A percentile compares a stretch with the other conserved stretches of the same genome.
Conservation (phyloP, 2,329 filamentous ascomycete genomes). For the Purpureocillium lavendulum region DNA sequence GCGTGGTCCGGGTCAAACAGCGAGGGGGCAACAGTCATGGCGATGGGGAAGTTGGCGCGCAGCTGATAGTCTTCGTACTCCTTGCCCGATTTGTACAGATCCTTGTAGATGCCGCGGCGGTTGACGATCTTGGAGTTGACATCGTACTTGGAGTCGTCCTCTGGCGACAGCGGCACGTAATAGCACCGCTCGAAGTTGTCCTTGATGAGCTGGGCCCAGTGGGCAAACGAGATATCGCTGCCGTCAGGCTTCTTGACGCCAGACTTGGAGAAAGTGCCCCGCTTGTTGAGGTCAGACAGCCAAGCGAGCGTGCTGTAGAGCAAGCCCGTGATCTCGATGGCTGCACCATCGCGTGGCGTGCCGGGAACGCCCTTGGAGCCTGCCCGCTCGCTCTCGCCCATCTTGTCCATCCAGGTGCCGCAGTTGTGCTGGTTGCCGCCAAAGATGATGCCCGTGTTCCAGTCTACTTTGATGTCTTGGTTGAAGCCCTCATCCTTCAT, state of each 20-base stretch:
- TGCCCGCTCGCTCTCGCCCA: conserved; percentile 93
- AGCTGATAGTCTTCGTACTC: conserved; percentile 98
- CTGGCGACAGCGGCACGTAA: conserved; percentile 64
- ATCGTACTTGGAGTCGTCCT: conserved; percentile 69
- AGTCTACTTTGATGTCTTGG: conserved; percentile 84
- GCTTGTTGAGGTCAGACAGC: conserved; percentile 58
- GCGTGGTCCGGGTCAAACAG: conserved; percentile 77
- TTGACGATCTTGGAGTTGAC: conserved; percentile 75
- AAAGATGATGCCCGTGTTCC: conserved; percentile 81
- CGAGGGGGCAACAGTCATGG: conserved; percentile 87
- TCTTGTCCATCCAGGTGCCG: conserved; percentile 99
- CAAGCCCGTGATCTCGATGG: conserved; percentile 89
- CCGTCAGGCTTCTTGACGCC: conserved; percentile 62
- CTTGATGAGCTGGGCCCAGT: conserved; percentile 77
- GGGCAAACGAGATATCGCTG: conserved; percentile 55
- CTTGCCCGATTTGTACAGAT: conserved; percentile 87
- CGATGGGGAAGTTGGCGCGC: conserved; percentile 86
- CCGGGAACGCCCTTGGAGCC: conserved; percentile 89
- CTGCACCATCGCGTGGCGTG: conserved; percentile 92
- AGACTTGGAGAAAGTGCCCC: conserved; percentile 63
- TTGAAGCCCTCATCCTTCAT: conserved; percentile 93
- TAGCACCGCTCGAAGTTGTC: conserved; percentile 87
- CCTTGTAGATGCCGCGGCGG: conserved; percentile 95
- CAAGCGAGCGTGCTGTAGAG: conserved; percentile 83
- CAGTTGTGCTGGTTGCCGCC: conserved; percentile 93